Percentiles rank a stretch among this genome's conserved stretches.
phyloP scores from a whole-genome alignment of 2,329 filamentous ascomycete species.

The Aspergillus caelatus region DNA sequence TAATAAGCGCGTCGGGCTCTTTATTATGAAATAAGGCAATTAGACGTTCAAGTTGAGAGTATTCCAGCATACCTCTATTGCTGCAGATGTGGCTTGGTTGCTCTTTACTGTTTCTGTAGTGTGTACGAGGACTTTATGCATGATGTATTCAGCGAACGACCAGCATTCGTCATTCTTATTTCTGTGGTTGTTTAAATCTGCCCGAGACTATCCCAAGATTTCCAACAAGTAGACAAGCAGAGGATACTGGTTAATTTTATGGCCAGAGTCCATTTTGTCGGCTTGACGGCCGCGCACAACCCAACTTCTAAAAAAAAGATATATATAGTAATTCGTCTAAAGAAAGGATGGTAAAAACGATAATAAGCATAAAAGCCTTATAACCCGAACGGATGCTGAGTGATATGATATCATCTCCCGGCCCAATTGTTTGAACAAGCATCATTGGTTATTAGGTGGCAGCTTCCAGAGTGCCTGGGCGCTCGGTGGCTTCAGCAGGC shows the following conservation, averaged over 20 bases:
- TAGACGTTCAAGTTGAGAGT: neutral
- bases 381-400: conserved; percentile 11
- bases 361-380: conserved; percentile 16
- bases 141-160: neutral
- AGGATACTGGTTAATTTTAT: too few relatives aligned
- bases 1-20: too few relatives aligned
- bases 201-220: neutral
- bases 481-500: conserved; percentile 45
- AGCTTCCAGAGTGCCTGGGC: conserved; percentile 44
- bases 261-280: neutral
- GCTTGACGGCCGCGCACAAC: neutral
- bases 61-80: neutral
- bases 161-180: neutral
- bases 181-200: neutral
- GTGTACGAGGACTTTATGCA: neutral
- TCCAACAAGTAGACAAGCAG: neutral
- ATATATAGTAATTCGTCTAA: conserved; percentile 1
- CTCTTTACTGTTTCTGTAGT: neutral
- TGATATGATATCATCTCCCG: conserved; percentile 18
- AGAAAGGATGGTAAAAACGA: conserved; percentile 9
- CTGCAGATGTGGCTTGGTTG: neutral
- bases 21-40: neutral
- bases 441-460: conserved; percentile 21
- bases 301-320: neutral
- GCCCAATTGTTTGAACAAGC: conserved; percentile 5